Evolutionary conservation across 2,329 filamentous ascomycete species (phyloP).

Genomic region (Geosmithia morbida): DNA sequence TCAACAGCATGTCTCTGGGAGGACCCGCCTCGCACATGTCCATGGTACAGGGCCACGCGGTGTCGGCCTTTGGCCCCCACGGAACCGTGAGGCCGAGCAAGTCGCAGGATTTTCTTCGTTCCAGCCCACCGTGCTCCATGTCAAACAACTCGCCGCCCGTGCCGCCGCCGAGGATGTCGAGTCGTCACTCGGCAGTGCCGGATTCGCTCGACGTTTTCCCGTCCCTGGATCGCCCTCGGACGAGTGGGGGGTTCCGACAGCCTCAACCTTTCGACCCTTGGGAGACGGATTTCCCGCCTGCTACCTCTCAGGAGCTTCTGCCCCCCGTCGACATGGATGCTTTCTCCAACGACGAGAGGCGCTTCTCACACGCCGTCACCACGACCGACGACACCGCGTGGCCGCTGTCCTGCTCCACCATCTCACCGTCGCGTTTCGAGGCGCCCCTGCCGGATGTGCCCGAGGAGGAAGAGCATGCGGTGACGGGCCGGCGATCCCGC

Average conservation of each 20-base stretch:
- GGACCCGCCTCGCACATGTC: conserved; percentile 5
- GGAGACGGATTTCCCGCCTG: conserved; percentile 5
- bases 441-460: conserved; percentile 41
- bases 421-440: conserved; percentile 17
- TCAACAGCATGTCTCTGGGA: conserved; percentile 11
- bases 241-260: conserved; percentile 28
- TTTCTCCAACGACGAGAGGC: conserved; percentile 10
- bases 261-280: conserved; percentile 24
- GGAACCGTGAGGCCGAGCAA: conserved; percentile 26
- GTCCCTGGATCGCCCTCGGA: conserved; percentile 26
- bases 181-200: conserved; percentile 31
- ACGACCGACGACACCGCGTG: conserved; percentile 27
- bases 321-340: conserved; percentile 20
- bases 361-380: conserved; percentile 23
- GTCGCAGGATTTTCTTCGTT: conserved; percentile 34
- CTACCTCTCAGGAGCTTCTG: conserved; percentile 22
- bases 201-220: conserved; percentile 25
- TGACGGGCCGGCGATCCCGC: conserved; percentile 16
- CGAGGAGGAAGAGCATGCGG: conserved; percentile 40
- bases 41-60: conserved; percentile 7
- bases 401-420: conserved; percentile 15
- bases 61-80: conserved; percentile 11
- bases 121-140: conserved; percentile 33
- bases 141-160: conserved; percentile 20
- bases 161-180: conserved; percentile 39